Base-by-base conservation (phyloP, 2,329 filamentous ascomycete genomes). In the Epichloe amarillans region DNA sequence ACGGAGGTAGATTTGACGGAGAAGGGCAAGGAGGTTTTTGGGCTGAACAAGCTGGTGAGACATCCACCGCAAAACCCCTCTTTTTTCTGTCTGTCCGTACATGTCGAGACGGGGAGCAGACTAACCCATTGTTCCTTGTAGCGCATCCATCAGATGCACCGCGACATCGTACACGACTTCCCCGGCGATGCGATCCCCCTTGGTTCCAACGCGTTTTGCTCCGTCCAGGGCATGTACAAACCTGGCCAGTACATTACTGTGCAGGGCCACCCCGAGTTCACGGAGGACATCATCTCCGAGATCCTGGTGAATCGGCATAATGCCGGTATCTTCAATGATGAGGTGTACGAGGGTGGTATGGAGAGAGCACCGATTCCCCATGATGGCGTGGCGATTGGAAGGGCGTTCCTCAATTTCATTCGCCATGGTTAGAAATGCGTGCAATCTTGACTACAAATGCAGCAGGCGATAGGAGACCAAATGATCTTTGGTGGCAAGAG, bases 331-430 rank as follows among this genome's bases (percentile, higher is more conserved):
- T 85, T 95, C 56, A 68, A 74, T 50, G 80, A 90, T 51, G 79
- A 79, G 17, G 66, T 84, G 53, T 91, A 79, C 57, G 67, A 79
- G 51, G 84, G 87, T 58, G 86, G 79, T 26, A 77, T 90, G 63
- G 69, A 67, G 7, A 77, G 87, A 53, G 83, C 83, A 2, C 70
- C 70, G 8, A 73, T 80, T 36, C 72, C 78, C 50, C 88, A 96
- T 56, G 89, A 96, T 64, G 90, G 91, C 1, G 72, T 93, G n/a
- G 68, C 73, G 3, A 81, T 95, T 50, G 84, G 81, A 0, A 73
- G 76, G 55, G 83, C 80, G 0, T 94, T 96, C 63, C 63, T 96
- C 61, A 78, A 75, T 43, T 95, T 97, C 58, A 65, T 94, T 59
- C 69, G 80, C 46, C 82, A 88, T 57, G 74, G 60, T 14, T 64